A percentile compares a stretch with the other conserved stretches of the same genome.
Evolutionary conservation across 2,329 filamentous ascomycete genomes (phyloP).

Genomic region (Apiospora arundinis): DNA sequence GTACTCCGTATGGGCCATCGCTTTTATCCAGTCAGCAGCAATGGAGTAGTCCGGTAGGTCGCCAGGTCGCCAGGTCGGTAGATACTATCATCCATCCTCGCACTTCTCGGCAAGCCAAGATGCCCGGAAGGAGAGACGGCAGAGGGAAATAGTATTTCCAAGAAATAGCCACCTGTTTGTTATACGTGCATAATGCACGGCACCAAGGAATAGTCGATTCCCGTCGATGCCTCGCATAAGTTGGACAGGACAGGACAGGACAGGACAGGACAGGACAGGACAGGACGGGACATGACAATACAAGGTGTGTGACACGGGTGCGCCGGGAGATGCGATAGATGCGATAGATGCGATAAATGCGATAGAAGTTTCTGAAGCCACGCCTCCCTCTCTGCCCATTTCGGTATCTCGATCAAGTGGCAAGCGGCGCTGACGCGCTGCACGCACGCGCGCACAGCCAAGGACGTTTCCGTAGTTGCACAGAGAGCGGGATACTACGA

Average conservation of each 20-base stretch:
- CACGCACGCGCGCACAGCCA: neutral
- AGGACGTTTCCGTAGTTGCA: constrained; percentile 17
- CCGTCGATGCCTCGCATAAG: constrained; percentile 5
- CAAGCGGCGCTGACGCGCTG: neutral
- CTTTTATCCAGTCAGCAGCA: neutral
- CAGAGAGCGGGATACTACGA: constrained; percentile 20
- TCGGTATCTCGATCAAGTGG: neutral
- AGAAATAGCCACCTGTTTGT: neutral
- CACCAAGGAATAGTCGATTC: neutral
- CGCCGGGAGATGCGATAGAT: constrained; percentile 6
- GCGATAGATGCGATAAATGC: constrained; percentile 4
- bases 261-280: neutral
- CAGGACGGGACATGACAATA: neutral
- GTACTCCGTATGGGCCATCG: neutral
- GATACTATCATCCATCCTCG: neutral
- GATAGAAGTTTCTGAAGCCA: constrained; percentile 6
- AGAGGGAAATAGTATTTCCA: neutral
- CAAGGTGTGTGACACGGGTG: neutral
- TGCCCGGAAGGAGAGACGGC: neutral
- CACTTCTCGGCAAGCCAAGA: neutral
- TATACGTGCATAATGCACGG: constrained; percentile 2
- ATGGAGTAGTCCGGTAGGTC: neutral
- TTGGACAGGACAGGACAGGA: neutral
- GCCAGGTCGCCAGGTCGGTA: neutral
- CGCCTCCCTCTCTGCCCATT: neutral